Conservation (phyloP, 1,284 basidiomycete species). For the Amylostereum areolatum region DNA sequence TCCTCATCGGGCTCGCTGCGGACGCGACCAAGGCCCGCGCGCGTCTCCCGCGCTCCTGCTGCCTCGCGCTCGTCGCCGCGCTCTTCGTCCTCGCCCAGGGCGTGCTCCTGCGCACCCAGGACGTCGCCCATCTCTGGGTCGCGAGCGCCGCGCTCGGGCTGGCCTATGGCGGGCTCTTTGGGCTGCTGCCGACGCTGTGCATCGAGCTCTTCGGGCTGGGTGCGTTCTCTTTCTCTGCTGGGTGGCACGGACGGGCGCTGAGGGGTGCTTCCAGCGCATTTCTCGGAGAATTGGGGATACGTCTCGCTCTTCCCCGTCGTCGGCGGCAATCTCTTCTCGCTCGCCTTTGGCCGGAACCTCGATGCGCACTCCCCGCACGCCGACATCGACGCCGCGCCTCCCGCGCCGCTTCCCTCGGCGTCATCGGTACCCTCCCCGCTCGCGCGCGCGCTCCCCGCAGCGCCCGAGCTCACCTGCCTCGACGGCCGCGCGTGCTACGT, state of each 20-base stretch:
- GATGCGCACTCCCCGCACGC: conserved; percentile 56
- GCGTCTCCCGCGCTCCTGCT: conserved; percentile 62
- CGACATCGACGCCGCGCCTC: conserved; percentile 6
- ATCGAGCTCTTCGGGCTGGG: conserved; percentile 79
- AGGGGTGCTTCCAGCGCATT: conserved; percentile 41
- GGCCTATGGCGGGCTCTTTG: conserved; percentile 77
- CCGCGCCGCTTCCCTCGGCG: conserved; percentile 5
- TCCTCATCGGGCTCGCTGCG: conserved; percentile 74
- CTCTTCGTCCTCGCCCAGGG: conserved; percentile 71
- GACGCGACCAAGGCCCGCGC: conserved; percentile 64
- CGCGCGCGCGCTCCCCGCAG: not conserved
- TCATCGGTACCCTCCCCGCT: not conserved
- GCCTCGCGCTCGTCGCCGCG: conserved; percentile 58
- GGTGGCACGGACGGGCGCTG: not conserved
- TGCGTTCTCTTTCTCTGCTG: conserved; percentile 34
- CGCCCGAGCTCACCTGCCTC: conserved; percentile 34
- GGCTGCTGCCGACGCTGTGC: conserved; percentile 68
- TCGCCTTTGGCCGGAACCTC: conserved; percentile 73
- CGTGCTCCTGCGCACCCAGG: conserved; percentile 48
- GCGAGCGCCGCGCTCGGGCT: conserved; percentile 70
- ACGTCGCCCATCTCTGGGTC: conserved; percentile 64
- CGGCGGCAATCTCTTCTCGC: conserved; percentile 80
- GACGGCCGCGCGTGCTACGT: conserved; percentile 48
- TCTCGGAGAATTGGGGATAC: conserved; percentile 86
- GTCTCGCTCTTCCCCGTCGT: conserved; percentile 72